Evolutionary conservation across 257 asterid species (phyloP).

Genomic region (Fraxinus quadrangulata): DNA sequence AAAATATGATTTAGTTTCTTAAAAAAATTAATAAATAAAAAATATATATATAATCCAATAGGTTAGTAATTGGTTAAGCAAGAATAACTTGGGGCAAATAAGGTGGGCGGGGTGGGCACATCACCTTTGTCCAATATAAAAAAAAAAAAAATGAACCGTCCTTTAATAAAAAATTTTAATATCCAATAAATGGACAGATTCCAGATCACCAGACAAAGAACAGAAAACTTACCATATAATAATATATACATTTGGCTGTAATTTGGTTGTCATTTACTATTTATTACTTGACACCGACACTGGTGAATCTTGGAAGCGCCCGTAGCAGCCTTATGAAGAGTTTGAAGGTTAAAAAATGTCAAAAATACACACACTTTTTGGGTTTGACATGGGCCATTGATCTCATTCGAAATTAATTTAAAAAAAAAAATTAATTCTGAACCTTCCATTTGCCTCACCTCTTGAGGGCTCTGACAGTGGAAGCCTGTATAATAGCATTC

Average conservation of each 20-base stretch:
- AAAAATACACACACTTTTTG: slow-evolving; percentile 21
- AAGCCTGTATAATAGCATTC: slow-evolving; percentile 29
- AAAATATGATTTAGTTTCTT: background rate
- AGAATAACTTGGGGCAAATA: background rate
- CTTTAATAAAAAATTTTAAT: slow-evolving; percentile 10
- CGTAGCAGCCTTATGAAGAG: background rate
- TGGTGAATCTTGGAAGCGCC: slow-evolving; percentile 41
- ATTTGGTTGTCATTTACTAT: slow-evolving; percentile 57
- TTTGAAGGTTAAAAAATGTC: slow-evolving; percentile 18
- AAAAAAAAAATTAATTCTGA: slow-evolving; percentile 14
- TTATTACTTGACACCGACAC: slow-evolving; percentile 54
- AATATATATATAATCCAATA: background rate
- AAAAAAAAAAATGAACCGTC: no score
- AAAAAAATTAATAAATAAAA: no score
- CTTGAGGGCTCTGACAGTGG: slow-evolving; percentile 30
- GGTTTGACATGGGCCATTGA: slow-evolving; percentile 28
- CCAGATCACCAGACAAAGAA: slow-evolving; percentile 45
- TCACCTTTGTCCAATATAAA: slow-evolving; percentile 1
- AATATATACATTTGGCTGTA: slow-evolving; percentile 34
- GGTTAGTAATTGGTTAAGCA: background rate
- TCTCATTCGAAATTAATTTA: background rate
- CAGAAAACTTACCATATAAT: slow-evolving; percentile 30
- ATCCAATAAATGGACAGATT: slow-evolving; percentile 1
- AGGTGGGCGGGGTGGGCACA: background rate
- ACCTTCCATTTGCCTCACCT: slow-evolving; percentile 48